phyloP scores from a whole-genome alignment of 2,329 filamentous ascomycete species.

The Aspergillus tanneri region DNA sequence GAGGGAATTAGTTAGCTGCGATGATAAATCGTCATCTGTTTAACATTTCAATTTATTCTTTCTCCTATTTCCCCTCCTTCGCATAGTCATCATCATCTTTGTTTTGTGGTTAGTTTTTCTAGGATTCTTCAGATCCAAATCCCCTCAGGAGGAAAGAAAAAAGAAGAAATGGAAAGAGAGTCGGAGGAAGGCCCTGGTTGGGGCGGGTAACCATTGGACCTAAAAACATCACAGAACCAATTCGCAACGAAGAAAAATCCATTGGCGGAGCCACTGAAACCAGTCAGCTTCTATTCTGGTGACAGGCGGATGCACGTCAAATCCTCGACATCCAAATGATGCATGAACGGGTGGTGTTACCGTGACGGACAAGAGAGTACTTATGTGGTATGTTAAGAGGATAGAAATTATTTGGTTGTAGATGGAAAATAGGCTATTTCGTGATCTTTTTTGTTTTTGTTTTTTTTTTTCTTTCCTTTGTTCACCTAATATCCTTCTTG shows the following conservation, averaged over 20 bases:
- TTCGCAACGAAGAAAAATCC: neutral
- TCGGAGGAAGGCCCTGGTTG: no score
- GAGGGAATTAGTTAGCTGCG: no score
- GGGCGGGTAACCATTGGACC: neutral
- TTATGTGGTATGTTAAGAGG: no score
- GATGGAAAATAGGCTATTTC: neutral
- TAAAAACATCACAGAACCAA: neutral
- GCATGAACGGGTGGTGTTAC: conserved; percentile 23
- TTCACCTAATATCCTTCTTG: conserved; percentile 20
- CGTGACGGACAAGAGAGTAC: no score
- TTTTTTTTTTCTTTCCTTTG: conserved; percentile 11
- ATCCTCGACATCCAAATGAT: conserved; percentile 2
- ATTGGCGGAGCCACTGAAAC: neutral
- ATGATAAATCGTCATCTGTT: no score
- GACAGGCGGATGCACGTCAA: neutral
- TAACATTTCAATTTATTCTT: neutral
- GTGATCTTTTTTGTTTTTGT: conserved; percentile 8
- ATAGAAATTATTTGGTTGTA: neutral
- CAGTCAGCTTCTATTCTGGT: neutral
- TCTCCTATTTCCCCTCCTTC: neutral
- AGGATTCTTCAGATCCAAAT: no score
- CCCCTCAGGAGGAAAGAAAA: no score
- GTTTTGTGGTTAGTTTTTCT: no score
- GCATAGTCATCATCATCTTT: no score
- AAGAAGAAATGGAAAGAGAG: neutral